These are phyloP conservation scores for Taphrina confusa DNA, from an alignment of 1,139 yeast genomes.

Conservation along the genomic window DNA sequence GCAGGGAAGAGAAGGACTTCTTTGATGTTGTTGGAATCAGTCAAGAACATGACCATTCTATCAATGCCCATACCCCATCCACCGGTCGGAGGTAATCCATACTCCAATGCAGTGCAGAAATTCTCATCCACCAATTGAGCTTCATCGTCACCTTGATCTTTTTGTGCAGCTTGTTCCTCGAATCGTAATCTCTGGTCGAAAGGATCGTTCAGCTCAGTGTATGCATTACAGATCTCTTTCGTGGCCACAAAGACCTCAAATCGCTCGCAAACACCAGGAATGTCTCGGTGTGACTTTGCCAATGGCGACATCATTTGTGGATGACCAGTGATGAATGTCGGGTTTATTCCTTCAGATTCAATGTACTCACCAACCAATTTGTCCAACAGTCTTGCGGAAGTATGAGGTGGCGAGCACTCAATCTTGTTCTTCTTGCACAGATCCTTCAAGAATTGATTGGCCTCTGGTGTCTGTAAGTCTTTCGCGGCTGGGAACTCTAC, in stretches of 20 bases:
- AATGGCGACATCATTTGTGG: conserved; percentile 99
- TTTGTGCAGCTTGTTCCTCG: conserved; percentile 98
- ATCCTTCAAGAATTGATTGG: conserved; percentile 84
- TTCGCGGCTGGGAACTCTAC: conserved; percentile 96
- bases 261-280: conserved; percentile 95
- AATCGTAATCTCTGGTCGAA: conserved; percentile 56
- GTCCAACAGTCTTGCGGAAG: conserved; percentile 98
- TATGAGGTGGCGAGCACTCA: conserved; percentile 94
- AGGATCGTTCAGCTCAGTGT: conserved; percentile 98
- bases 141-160: conserved; percentile 98
- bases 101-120: conserved; percentile 96
- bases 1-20: conserved; percentile 68
- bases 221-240: conserved; percentile 96
- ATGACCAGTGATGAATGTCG: conserved; percentile 96
- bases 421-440: conserved; percentile 75
- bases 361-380: conserved; percentile 88
- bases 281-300: conserved; percentile 90
- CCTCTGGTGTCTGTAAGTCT: conserved; percentile 88
- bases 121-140: conserved; percentile 96
- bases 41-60: conserved; percentile 93
- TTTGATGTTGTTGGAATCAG: conserved; percentile 94
- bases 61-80: conserved; percentile 99
- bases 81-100: conserved; percentile 98
- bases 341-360: conserved; percentile 92
- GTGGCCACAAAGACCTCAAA: conserved; percentile 98